phyloP scores from a whole-genome alignment of 2,329 filamentous ascomycete species.

The Esteya vermicola region DNA sequence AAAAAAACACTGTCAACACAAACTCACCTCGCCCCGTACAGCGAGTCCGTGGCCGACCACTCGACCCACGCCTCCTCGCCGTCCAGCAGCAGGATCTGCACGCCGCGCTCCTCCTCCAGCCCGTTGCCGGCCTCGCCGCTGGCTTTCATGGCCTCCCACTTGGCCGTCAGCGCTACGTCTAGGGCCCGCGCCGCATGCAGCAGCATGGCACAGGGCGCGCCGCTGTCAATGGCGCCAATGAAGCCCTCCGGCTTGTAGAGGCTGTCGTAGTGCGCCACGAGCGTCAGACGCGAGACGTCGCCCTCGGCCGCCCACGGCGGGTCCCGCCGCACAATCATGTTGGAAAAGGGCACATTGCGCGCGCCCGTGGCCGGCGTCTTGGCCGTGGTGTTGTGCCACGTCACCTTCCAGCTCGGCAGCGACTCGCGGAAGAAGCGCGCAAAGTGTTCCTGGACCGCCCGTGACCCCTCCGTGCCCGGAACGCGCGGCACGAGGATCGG shows the following conservation, averaged over 20 bases:
- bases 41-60: slow-evolving; percentile 70
- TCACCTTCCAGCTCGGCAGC: slow-evolving; percentile 66
- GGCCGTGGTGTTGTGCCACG: slow-evolving; percentile 81
- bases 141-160: slow-evolving; percentile 62
- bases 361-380: slow-evolving; percentile 64
- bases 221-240: slow-evolving; percentile 86
- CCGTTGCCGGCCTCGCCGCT: slow-evolving; percentile 36
- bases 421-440: slow-evolving; percentile 61
- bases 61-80: slow-evolving; percentile 81
- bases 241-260: slow-evolving; percentile 71
- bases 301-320: slow-evolving; percentile 67
- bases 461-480: slow-evolving; percentile 67
- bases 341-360: slow-evolving; percentile 65
- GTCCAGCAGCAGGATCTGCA: slow-evolving; percentile 83
- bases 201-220: slow-evolving; percentile 86
- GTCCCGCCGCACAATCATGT: slow-evolving; percentile 75
- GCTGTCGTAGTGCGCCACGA: slow-evolving; percentile 91
- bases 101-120: slow-evolving; percentile 62
- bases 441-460: slow-evolving; percentile 65
- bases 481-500: slow-evolving; percentile 83
- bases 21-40: slow-evolving; percentile 70
- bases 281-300: slow-evolving; percentile 65
- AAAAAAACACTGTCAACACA: background rate
- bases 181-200: slow-evolving; percentile 74
- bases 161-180: slow-evolving; percentile 63